These are phyloP conservation scores for Hypoxylon rubiginosum DNA, from an alignment of 2,329 filamentous ascomycete species.

Conservation along the genomic window DNA sequence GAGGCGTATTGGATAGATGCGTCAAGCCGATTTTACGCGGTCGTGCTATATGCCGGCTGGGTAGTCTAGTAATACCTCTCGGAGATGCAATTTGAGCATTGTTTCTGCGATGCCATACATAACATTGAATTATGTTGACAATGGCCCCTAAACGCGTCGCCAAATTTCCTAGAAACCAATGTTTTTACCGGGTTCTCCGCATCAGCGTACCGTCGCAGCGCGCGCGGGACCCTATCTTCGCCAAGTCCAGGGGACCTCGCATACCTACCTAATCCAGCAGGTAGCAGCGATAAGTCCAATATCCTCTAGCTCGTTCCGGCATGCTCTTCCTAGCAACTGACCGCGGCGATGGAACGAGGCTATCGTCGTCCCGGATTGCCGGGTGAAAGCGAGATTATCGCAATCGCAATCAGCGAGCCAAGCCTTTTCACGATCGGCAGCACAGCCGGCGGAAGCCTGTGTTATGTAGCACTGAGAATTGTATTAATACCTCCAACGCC, in stretches of 20 bases:
- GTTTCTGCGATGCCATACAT: no score
- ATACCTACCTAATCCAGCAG: constrained; percentile 46
- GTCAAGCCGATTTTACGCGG: neutral
- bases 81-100: no score
- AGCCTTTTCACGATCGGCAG: constrained; percentile 28
- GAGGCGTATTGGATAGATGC: neutral
- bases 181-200: constrained; percentile 35
- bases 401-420: constrained; percentile 26
- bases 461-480: constrained; percentile 11
- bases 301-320: constrained; percentile 27
- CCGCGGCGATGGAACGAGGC: constrained; percentile 9
- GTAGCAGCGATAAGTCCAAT: constrained; percentile 36
- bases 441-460: constrained; percentile 15
- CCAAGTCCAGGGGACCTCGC: constrained; percentile 25
- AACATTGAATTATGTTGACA: no score
- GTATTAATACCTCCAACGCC: constrained; percentile 35
- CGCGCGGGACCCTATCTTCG: constrained; percentile 28
- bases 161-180: no score
- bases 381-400: constrained; percentile 17
- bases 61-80: no score
- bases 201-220: constrained; percentile 8
- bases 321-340: constrained; percentile 11
- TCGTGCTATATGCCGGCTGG: neutral
- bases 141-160: no score
- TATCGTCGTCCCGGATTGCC: neutral